Percentiles rank a stretch among this genome's conserved stretches.
phyloP scores from a whole-genome alignment of 2,329 filamentous ascomycete genomes.

The Ophiosphaerella korrae region DNA sequence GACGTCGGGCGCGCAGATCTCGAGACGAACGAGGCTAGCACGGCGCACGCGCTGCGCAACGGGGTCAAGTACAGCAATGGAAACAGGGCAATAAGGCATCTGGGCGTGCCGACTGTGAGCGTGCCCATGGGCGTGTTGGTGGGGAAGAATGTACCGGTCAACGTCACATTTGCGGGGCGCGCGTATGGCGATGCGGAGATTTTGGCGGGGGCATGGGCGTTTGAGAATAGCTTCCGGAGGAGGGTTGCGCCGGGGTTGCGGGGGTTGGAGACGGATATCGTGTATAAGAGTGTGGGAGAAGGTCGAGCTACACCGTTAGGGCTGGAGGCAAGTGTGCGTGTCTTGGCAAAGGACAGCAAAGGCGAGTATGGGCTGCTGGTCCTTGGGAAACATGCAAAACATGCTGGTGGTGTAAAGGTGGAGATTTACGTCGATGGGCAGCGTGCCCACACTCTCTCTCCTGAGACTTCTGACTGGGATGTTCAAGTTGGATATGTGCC shows the following conservation, averaged over 20 bases:
- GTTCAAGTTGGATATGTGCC: slow-evolving; percentile 10
- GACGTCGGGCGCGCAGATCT: slow-evolving; percentile 58
- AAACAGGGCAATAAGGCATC: slow-evolving; percentile 58
- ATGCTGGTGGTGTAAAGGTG: background rate
- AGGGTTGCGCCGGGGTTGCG: slow-evolving; percentile 17
- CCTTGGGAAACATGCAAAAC: too few species aligned
- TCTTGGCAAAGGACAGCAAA: too few species aligned
- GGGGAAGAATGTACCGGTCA: slow-evolving; percentile 57
- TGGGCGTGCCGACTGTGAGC: slow-evolving; percentile 60
- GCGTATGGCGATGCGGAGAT: slow-evolving; percentile 53
- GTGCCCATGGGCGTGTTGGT: slow-evolving; percentile 60
- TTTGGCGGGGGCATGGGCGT: slow-evolving; percentile 28
- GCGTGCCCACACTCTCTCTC: background rate
- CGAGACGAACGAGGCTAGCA: slow-evolving; percentile 45
- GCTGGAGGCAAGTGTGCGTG: too few species aligned
- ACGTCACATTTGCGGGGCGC: slow-evolving; percentile 58
- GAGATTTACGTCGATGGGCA: slow-evolving; percentile 29
- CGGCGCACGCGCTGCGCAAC: slow-evolving; percentile 51
- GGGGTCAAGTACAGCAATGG: slow-evolving; percentile 62
- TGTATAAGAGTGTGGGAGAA: background rate
- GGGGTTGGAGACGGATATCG: slow-evolving; percentile 16
- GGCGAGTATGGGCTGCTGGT: too few species aligned
- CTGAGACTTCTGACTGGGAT: slow-evolving; percentile 8
- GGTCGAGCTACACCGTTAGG: too few species aligned
- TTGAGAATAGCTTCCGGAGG: slow-evolving; percentile 20